Evolutionary conservation across 805 yeast genomes (phyloP).

Genomic region (Yarrowia osloensis): DNA sequence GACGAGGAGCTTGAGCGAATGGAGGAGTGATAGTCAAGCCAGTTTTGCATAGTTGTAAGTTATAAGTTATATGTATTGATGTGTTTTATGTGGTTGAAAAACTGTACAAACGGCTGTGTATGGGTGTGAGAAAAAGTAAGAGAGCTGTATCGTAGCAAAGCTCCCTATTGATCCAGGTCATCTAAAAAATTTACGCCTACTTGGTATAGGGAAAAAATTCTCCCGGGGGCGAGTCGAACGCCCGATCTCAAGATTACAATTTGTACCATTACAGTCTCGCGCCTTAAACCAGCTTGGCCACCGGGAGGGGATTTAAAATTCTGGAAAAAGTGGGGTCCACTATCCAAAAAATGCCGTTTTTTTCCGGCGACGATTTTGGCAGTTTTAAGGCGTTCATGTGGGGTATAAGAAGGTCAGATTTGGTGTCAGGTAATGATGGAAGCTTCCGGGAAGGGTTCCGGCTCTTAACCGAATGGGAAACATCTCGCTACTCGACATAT

Average conservation of each 20-base stretch:
- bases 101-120: too few species aligned
- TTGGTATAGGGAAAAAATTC: not conserved
- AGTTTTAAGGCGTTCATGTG: too few species aligned
- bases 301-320: slow-evolving; percentile 9
- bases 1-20: slow-evolving; percentile 42
- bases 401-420: too few species aligned
- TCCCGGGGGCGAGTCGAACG: slow-evolving; percentile 32
- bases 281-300: slow-evolving; percentile 31
- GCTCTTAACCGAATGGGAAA: too few species aligned
- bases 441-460: too few species aligned
- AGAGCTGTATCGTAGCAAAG: too few species aligned
- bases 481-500: too few species aligned
- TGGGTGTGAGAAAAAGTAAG: too few species aligned
- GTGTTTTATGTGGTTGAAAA: not conserved
- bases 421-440: too few species aligned
- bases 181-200: too few species aligned
- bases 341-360: not conserved
- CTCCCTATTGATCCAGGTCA: too few species aligned
- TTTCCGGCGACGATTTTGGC: not conserved
- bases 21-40: not conserved
- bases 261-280: slow-evolving; percentile 30
- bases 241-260: slow-evolving; percentile 31
- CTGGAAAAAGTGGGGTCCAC: not conserved
- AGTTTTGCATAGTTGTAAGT: not conserved
- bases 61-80: slow-evolving; percentile 12